Evolutionary conservation across 768 basidiomycete genomes (phyloP).

Genomic region (Lactarius sanguifluus): DNA sequence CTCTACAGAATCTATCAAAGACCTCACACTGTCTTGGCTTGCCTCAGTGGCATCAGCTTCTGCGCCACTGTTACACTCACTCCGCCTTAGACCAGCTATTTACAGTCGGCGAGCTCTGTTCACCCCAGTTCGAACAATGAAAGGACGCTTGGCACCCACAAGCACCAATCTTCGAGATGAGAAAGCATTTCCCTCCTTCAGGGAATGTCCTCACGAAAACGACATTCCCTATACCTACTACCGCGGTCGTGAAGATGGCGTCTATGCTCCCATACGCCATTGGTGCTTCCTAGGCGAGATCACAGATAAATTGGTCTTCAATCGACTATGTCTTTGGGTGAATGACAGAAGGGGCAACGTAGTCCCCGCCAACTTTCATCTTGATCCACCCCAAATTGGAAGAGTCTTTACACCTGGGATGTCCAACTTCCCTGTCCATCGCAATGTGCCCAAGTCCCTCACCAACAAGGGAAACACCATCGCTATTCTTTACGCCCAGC

Average conservation of each 20-base stretch:
- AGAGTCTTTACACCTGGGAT: neutral
- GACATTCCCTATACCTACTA: neutral
- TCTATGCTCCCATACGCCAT: neutral
- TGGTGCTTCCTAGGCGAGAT: slow-evolving; percentile 1
- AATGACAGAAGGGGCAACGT: neutral
- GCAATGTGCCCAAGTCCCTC: neutral
- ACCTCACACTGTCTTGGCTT: no score
- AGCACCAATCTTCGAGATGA: neutral
- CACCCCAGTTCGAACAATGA: neutral
- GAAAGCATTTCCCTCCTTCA: neutral
- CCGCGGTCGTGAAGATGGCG: neutral
- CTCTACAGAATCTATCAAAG: no score
- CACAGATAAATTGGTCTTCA: neutral
- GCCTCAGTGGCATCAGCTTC: no score
- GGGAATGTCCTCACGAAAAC: neutral
- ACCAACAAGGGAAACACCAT: neutral
- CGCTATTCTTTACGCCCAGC: neutral
- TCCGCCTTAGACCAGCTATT: neutral
- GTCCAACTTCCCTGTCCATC: neutral
- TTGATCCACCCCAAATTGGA: neutral
- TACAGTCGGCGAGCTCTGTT: neutral
- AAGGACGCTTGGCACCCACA: neutral
- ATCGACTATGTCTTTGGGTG: neutral
- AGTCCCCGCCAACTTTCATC: neutral
- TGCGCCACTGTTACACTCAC: no score